phyloP scores from a whole-genome alignment of 129 eudicot species.

The Pulicaria dysenterica region DNA sequence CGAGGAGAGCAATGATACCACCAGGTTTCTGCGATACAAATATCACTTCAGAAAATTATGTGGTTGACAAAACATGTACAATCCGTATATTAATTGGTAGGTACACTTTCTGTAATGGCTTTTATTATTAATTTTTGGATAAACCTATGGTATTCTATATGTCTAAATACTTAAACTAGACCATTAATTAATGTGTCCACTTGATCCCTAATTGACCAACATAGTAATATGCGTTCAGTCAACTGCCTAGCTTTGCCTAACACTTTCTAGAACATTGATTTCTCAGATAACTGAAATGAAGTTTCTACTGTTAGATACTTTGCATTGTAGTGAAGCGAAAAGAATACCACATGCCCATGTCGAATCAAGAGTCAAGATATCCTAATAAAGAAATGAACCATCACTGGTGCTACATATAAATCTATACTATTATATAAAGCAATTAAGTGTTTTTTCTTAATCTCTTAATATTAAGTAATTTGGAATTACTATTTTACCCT shows the following conservation, averaged over 20 bases:
- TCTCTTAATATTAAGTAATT: no score
- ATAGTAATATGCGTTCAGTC: background rate
- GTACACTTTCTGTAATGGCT: background rate
- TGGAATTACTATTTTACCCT: no score
- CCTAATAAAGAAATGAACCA: background rate
- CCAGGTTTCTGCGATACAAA: constrained; percentile 88
- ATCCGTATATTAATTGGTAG: background rate
- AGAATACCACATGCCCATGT: background rate
- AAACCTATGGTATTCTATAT: background rate
- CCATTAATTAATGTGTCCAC: background rate
- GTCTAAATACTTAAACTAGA: background rate
- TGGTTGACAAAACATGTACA: constrained; percentile 1
- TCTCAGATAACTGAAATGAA: background rate
- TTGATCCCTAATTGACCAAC: background rate
- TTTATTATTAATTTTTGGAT: constrained; percentile 8
- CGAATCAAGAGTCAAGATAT: background rate
- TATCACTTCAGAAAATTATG: constrained; percentile 18
- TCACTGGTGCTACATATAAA: background rate
- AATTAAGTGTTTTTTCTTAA: no score
- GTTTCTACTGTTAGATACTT: background rate
- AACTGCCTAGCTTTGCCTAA: background rate
- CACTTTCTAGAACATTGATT: background rate
- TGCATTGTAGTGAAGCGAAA: background rate
- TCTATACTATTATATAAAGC: background rate
- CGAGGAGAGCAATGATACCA: constrained; percentile 92